Conservation (phyloP, 1,284 basidiomycete species). For the Inonotus obliquus region DNA sequence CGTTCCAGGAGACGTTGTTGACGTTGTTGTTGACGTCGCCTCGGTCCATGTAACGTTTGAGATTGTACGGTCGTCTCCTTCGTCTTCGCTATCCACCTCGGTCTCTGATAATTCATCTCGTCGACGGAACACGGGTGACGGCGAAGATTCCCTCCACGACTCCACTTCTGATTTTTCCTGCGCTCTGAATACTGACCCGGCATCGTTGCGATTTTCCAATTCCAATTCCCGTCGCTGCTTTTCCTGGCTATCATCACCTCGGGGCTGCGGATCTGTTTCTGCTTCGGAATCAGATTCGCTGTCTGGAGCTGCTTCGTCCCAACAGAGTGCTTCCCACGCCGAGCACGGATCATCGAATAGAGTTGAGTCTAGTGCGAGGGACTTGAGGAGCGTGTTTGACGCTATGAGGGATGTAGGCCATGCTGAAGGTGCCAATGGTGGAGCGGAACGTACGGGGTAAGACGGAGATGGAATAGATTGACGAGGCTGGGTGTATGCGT, state of each 20-base stretch:
- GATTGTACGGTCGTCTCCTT: background rate
- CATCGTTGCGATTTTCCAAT: background rate
- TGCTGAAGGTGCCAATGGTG: background rate
- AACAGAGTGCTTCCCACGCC: slow-evolving; percentile 8
- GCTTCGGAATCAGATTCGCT: background rate
- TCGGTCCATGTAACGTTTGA: background rate
- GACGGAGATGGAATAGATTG: background rate
- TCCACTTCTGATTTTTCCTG: background rate
- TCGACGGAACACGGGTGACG: background rate
- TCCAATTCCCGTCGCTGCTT: background rate
- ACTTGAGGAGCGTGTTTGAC: background rate
- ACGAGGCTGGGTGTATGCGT: background rate
- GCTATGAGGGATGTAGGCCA: background rate
- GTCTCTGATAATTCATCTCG: background rate
- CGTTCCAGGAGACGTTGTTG: background rate
- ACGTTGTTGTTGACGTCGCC: background rate
- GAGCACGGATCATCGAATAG: slow-evolving; percentile 4
- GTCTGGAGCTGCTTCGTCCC: slow-evolving; percentile 7
- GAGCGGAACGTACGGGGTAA: background rate
- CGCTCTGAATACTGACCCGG: background rate
- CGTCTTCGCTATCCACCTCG: background rate
- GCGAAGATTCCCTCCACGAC: background rate
- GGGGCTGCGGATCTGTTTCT: background rate
- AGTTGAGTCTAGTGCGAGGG: background rate
- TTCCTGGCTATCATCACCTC: background rate